Percentiles rank a stretch among this genome's conserved stretches.
phyloP scores from a whole-genome alignment of 2,329 filamentous ascomycete genomes.

The Lizonia empirigonia region DNA sequence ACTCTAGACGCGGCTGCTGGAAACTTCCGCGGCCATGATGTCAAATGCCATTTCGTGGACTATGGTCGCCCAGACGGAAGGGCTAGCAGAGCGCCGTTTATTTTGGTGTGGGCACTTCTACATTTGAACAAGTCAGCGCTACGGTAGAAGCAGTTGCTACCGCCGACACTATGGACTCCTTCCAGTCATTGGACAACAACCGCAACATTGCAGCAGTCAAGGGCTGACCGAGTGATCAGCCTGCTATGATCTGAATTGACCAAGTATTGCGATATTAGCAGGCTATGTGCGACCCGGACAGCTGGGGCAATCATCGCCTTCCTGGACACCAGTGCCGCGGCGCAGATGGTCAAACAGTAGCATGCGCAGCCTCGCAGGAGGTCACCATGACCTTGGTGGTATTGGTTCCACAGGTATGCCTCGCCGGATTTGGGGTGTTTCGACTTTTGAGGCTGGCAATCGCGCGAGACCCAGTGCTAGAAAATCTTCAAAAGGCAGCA shows the following conservation, averaged over 20 bases:
- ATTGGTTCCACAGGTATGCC: conserved; percentile 17
- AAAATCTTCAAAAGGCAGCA: conserved; percentile 1
- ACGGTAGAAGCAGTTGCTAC: conserved; percentile 17
- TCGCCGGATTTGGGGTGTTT: conserved; percentile 18
- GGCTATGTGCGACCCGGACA: conserved; percentile 20
- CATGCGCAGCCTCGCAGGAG: conserved; percentile 23
- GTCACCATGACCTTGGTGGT: conserved; percentile 18
- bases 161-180: conserved; percentile 10
- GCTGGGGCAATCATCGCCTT: conserved; percentile 26
- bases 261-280: conserved; percentile 7
- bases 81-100: conserved; percentile 21
- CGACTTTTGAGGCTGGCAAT: conserved; percentile 5
- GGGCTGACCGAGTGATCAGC: conserved; percentile 18
- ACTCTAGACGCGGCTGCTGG: conserved; percentile 4
- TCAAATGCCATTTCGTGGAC: background rate
- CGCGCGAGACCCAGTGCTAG: conserved; percentile 4
- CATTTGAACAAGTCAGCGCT: conserved; percentile 29
- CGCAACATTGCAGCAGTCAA: conserved; percentile 17
- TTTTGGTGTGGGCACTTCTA: conserved; percentile 24
- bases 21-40: background rate
- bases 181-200: conserved; percentile 17
- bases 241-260: conserved; percentile 16
- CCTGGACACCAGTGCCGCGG: conserved; percentile 2
- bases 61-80: background rate
- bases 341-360: conserved; percentile 20